Conservation (phyloP, 2,329 filamentous ascomycete species). For the Rhynchosporium graminicola region DNA sequence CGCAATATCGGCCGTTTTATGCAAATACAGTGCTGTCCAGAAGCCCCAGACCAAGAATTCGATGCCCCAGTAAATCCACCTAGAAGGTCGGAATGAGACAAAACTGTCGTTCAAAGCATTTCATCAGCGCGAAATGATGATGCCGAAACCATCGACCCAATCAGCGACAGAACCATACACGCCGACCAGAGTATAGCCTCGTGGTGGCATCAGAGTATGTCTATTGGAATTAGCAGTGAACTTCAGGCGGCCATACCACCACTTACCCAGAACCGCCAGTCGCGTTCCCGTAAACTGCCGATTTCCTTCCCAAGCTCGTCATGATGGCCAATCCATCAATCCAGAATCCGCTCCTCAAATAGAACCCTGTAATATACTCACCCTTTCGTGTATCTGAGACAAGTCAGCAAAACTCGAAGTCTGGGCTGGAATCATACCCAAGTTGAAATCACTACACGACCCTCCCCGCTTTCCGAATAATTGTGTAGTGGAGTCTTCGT, state of each 20-base stretch:
- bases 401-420: conserved; percentile 7
- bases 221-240: conserved; percentile 48
- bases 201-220: conserved; percentile 83
- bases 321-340: conserved; percentile 88
- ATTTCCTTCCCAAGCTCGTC: conserved; percentile 85
- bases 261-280: conserved; percentile 81
- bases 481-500: conserved; percentile 82
- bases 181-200: conserved; percentile 86
- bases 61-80: neutral
- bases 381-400: conserved; percentile 73
- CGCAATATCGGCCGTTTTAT: conserved; percentile 10
- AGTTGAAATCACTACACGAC: conserved; percentile 71
- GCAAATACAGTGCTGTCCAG: conserved; percentile 5
- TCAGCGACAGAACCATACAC: conserved; percentile 77
- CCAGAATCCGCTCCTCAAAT: conserved; percentile 76
- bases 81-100: too few relatives aligned
- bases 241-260: neutral
- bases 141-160: conserved; percentile 84
- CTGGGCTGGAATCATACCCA: conserved; percentile 57
- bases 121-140: conserved; percentile 71
- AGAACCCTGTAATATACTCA: conserved; percentile 86
- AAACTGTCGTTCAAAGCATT: neutral
- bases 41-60: neutral
- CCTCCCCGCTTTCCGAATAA: conserved; percentile 82
- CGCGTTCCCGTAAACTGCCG: conserved; percentile 79